Evolutionary conservation across 106 monocot genomes (phyloP).

Genomic region (Allium cepa): DNA sequence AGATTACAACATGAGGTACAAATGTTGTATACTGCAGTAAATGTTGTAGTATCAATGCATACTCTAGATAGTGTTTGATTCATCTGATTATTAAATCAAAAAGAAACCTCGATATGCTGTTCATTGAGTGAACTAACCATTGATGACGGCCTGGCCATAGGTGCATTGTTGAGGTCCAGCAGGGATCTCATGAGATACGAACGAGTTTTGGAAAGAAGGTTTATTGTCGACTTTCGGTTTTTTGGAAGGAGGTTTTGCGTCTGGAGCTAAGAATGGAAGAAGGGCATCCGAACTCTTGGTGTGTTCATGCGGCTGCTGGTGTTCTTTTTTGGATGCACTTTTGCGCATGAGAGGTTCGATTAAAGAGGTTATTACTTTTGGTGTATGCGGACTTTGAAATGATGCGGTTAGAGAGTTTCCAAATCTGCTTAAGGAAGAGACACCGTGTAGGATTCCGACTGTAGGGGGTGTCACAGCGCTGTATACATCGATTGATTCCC

Average conservation of each 20-base stretch:
- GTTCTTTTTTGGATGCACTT: conserved; percentile 9
- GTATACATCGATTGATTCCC: conserved; percentile 94
- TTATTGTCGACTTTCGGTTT: conserved; percentile 21
- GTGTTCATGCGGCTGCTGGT: not conserved
- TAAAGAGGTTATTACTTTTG: conserved; percentile 57
- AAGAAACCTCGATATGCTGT: too few species aligned
- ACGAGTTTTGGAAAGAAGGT: not conserved
- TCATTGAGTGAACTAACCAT: conserved; percentile 27
- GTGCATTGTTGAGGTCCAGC: conserved; percentile 33
- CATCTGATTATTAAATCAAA: too few species aligned
- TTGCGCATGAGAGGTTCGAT: conserved; percentile 66
- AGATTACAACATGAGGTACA: too few species aligned
- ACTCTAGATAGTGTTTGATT: too few species aligned
- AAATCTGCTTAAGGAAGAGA: conserved; percentile 39
- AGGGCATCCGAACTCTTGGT: conserved; percentile 62
- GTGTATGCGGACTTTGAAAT: conserved; percentile 56
- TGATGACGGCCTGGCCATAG: conserved; percentile 62
- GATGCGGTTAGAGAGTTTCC: conserved; percentile 72
- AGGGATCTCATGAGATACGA: not conserved
- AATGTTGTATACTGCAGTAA: too few species aligned
- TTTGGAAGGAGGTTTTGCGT: too few species aligned
- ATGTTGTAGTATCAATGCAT: too few species aligned
- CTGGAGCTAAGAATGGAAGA: conserved; percentile 16
- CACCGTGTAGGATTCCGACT: conserved; percentile 34
- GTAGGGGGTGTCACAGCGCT: conserved; percentile 65